These are phyloP conservation scores for Cotoneaster glaucophyllus DNA, from an alignment of 306 rosid genomes.

Conservation along the genomic window DNA sequence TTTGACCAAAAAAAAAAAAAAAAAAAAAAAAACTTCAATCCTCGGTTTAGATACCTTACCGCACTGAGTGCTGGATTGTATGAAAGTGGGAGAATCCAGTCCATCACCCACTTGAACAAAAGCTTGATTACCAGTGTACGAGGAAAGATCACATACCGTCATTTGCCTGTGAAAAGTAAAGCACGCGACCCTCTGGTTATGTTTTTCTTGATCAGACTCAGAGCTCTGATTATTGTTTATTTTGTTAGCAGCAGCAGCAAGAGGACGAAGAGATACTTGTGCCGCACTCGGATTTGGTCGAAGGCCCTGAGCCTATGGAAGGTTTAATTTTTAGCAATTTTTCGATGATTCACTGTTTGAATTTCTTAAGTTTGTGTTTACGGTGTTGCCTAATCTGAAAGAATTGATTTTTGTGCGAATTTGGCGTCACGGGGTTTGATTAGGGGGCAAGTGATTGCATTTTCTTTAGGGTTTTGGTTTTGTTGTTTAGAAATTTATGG, in stretches of 20 bases:
- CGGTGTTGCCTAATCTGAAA: slow-evolving; percentile 3
- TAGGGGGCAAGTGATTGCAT: not conserved
- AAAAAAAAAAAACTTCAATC: too few relatives aligned
- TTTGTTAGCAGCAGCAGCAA: slow-evolving; percentile 25
- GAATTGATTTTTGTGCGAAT: not conserved
- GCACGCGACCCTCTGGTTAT: slow-evolving; percentile 23
- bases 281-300: slow-evolving; percentile 46
- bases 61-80: too few relatives aligned
- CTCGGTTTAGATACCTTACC: too few relatives aligned
- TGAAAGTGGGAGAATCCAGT: not conserved
- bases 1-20: too few relatives aligned
- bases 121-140: not conserved
- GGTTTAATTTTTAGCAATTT: slow-evolving; percentile 16
- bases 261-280: slow-evolving; percentile 59
- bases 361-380: slow-evolving; percentile 2
- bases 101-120: not conserved
- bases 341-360: not conserved
- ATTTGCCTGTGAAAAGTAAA: not conserved
- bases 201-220: slow-evolving; percentile 31
- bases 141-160: not conserved
- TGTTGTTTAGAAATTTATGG: slow-evolving; percentile 8
- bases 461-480: not conserved
- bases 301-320: slow-evolving; percentile 64
- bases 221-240: slow-evolving; percentile 29
- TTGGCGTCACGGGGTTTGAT: not conserved